Percentiles rank a stretch among this genome's conserved stretches.
Evolutionary conservation across 371 early-diverging fungal species (phyloP).

Genomic region (Mortierella sp.): DNA sequence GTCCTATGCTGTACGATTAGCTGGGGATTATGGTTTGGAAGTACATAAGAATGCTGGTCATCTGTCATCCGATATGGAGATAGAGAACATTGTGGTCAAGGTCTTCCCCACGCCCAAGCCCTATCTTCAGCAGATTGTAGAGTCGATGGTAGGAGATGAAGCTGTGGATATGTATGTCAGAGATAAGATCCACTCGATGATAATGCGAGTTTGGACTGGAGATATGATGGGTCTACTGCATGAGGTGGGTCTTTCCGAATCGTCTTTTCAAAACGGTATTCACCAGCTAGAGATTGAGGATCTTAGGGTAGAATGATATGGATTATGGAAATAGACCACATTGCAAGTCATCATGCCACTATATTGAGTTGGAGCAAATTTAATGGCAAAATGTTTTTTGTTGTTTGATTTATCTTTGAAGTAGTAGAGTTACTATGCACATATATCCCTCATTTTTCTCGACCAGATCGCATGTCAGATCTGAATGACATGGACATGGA

Average conservation of each 20-base stretch:
- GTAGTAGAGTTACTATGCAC: too few species aligned
- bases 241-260: constrained; percentile 22
- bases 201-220: constrained; percentile 44
- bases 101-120: constrained; percentile 59
- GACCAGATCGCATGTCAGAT: too few species aligned
- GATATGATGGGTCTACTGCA: constrained; percentile 38
- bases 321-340: not conserved
- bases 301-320: constrained; percentile 9
- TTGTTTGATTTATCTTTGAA: too few species aligned
- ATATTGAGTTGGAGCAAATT: too few species aligned
- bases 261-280: constrained; percentile 4
- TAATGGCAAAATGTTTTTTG: too few species aligned
- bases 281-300: constrained; percentile 41
- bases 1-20: constrained; percentile 56
- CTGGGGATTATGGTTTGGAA: constrained; percentile 58
- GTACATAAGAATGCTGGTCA: constrained; percentile 40
- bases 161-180: constrained; percentile 55
- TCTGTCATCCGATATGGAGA: constrained; percentile 34
- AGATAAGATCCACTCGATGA: constrained; percentile 36
- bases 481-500: too few species aligned
- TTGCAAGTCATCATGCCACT: too few species aligned
- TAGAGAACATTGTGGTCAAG: constrained; percentile 53
- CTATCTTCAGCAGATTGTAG: constrained; percentile 37
- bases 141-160: constrained; percentile 50
- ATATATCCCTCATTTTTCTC: too few species aligned